Percentiles rank a stretch among this genome's conserved stretches.
Conservation (phyloP, 352 stramenopile species). For the Blastocystis sp. region DNA sequence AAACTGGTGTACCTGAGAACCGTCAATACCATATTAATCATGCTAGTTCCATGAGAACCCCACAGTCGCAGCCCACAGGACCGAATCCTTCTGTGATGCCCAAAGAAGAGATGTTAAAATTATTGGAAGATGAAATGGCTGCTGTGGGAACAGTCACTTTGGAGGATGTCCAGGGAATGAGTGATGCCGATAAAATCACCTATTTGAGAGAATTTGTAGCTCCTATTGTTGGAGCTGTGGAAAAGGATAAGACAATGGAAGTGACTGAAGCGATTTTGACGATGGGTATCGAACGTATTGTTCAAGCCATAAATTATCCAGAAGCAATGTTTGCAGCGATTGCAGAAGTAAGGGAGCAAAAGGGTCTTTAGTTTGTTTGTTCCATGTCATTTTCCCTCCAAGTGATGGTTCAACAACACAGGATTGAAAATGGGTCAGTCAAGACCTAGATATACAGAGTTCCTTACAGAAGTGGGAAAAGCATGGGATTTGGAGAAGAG, state of each 20-base stretch:
- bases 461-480: conserved; percentile 42
- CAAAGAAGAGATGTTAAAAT: neutral
- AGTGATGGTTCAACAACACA: neutral
- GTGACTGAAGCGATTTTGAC: conserved; percentile 3
- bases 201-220: conserved; percentile 27
- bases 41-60: neutral
- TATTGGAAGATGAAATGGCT: neutral
- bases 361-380: conserved; percentile 36
- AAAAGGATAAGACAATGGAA: neutral
- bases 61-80: neutral
- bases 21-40: neutral
- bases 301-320: neutral
- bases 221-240: conserved; percentile 32
- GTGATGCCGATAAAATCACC: neutral
- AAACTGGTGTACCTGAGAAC: neutral
- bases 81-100: too few species aligned
- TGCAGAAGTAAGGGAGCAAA: neutral
- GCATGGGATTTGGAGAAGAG: neutral
- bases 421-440: neutral
- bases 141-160: neutral
- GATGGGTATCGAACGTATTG: neutral
- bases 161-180: neutral
- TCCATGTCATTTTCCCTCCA: conserved; percentile 44
- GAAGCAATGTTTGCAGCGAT: conserved; percentile 10
- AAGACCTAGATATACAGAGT: neutral